Base-by-base conservation (phyloP, 768 basidiomycete genomes). In the Sistotremastrum suecicum region DNA sequence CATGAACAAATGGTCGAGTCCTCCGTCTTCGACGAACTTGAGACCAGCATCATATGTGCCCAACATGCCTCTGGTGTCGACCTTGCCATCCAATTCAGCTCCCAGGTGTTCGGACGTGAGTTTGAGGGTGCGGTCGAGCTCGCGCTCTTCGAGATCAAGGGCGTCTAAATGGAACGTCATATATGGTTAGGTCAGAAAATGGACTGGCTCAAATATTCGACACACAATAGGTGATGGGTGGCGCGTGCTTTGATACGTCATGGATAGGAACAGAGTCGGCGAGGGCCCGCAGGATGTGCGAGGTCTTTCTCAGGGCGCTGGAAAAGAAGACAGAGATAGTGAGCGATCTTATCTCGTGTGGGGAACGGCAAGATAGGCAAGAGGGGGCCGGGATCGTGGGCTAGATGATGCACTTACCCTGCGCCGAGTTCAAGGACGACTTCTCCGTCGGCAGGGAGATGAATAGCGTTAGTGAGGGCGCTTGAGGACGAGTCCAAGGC, bases 41-140 rank as follows among this genome's bases (percentile, higher is more conserved):
- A 98, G 67, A 2, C 92, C 91, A 32, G 83, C 82, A 42, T 94
- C 80, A 60, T 89, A 98, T 3, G 89, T 94, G 28, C 88, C 94
- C 60, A 86, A 86, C 52, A 97, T 72, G 20, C 92, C 95, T 48
- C 79, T 80, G 36, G 78, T 79, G 2, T 74, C 67, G 34, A 98
- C 78, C 55, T 86, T 89, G 42, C 80, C 85, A 30, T 65, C 50
- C 2, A 90, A 67, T 34, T 67, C 60, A 7, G 64, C 53, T 31
- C 87, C 87, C 50, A 99, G 78, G 54, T 78, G 68, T 12, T 64
- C 63, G 20, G 20, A 20, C 20, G 20, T 20, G 20, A 20, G 20
- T 20, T 20, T 20, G 29, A 98, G 73, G 5, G 88, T 84, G 34
- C 89, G 79, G 48, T 78, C 72, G 29, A 98, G 77, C 57, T 95